These are phyloP conservation scores for Dactylis glomerata DNA, from an alignment of 176 grass and related monocot genomes.

Conservation along the genomic window DNA sequence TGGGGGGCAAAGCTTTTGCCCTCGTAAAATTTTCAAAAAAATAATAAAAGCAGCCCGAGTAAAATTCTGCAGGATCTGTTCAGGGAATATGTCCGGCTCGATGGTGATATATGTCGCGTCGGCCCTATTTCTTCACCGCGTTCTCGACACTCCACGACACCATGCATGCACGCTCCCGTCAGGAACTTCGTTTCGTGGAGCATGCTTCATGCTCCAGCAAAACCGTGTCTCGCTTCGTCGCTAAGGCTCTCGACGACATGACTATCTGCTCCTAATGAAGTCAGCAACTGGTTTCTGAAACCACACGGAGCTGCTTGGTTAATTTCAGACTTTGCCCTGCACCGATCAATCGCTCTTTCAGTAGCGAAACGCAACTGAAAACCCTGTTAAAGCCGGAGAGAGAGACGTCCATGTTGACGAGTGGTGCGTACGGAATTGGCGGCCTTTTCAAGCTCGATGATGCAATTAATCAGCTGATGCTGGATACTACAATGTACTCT, in stretches of 20 bases:
- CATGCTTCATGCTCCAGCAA: background rate
- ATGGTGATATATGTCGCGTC: too few relatives aligned
- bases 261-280: background rate
- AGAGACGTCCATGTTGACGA: background rate
- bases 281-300: background rate
- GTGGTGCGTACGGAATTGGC: background rate
- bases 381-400: background rate
- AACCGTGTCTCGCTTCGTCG: slow-evolving; percentile 25
- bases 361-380: too few relatives aligned
- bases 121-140: too few relatives aligned
- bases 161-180: background rate
- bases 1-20: too few relatives aligned
- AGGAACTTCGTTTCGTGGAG: background rate
- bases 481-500: too few relatives aligned
- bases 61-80: too few relatives aligned
- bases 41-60: too few relatives aligned
- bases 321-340: background rate
- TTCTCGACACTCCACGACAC: too few relatives aligned
- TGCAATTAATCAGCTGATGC: background rate
- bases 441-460: background rate
- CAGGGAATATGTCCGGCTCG: too few relatives aligned
- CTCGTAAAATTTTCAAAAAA: too few relatives aligned
- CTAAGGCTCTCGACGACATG: slow-evolving; percentile 9
- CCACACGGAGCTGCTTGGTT: background rate
- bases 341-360: background rate